Percentiles rank a stretch among this genome's conserved stretches.
These are phyloP conservation scores for Pichia norvegensis DNA, from an alignment of 1,139 yeast genomes.

Conservation along the genomic window DNA sequence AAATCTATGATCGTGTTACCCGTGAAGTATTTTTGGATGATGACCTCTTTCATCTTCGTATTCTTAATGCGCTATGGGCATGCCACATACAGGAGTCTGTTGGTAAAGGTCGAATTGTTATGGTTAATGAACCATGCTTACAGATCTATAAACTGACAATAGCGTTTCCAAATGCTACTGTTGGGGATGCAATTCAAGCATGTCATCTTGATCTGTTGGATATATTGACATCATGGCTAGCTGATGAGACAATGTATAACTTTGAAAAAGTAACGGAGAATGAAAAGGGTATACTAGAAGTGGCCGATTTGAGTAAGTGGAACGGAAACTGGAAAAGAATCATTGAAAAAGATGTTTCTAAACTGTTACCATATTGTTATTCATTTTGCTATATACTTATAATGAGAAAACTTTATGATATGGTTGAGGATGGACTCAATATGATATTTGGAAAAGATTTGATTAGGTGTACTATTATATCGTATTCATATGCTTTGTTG, in stretches of 20 bases:
- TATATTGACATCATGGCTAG: no score
- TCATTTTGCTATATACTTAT: slow-evolving; percentile 38
- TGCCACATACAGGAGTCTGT: slow-evolving; percentile 42
- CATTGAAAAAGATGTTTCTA: slow-evolving; percentile 38
- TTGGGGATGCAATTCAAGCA: slow-evolving; percentile 43
- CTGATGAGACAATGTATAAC: no score
- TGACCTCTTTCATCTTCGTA: slow-evolving; percentile 43
- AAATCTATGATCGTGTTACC: slow-evolving; percentile 32
- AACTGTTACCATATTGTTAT: slow-evolving; percentile 36
- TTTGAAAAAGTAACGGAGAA: no score
- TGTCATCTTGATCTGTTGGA: slow-evolving; percentile 40
- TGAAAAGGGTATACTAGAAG: no score
- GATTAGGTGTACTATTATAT: slow-evolving; percentile 31
- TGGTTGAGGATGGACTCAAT: neutral
- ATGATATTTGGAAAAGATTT: neutral
- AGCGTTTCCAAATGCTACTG: slow-evolving; percentile 37
- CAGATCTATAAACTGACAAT: slow-evolving; percentile 33
- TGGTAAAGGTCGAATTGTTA: slow-evolving; percentile 37
- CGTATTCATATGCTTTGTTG: slow-evolving; percentile 35
- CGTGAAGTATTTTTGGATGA: slow-evolving; percentile 25
- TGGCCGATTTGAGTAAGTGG: slow-evolving; percentile 33
- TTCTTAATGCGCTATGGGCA: slow-evolving; percentile 41
- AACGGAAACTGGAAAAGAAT: slow-evolving; percentile 34
- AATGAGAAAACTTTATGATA: slow-evolving; percentile 31
- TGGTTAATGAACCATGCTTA: slow-evolving; percentile 31